A percentile compares a stretch with the other conserved stretches of the same genome.
phyloP scores from a whole-genome alignment of 306 rosid genomes.

The Neltuma alba region DNA sequence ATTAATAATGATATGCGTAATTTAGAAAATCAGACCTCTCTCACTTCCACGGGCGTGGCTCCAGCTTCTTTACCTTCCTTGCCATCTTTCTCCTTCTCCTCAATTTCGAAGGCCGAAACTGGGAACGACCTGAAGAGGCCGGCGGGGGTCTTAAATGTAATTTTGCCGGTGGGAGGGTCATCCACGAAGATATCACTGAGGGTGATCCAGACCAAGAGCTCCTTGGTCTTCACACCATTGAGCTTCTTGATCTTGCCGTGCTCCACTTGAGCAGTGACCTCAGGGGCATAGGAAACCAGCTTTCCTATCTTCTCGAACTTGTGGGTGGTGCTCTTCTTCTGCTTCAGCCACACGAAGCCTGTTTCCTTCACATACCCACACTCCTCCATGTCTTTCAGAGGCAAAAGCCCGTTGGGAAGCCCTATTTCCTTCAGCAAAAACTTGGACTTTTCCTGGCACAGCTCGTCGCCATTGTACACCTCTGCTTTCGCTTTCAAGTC shows the following conservation, averaged over 20 bases:
- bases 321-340: conserved; percentile 69
- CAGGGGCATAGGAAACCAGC: conserved; percentile 64
- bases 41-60: conserved; percentile 38
- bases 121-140: conserved; percentile 82
- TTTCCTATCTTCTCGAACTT: conserved; percentile 80
- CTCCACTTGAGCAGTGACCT: conserved; percentile 78
- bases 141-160: conserved; percentile 62
- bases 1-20: background rate
- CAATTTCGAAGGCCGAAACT: conserved; percentile 58
- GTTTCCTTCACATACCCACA: conserved; percentile 83
- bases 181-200: conserved; percentile 68
- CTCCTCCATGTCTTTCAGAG: conserved; percentile 76
- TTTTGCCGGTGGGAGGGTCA: conserved; percentile 71
- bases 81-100: conserved; percentile 41
- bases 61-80: conserved; percentile 42
- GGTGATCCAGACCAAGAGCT: conserved; percentile 76
- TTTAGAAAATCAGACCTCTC: conserved; percentile 44
- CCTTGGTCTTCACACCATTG: conserved; percentile 91
- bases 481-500: conserved; percentile 71
- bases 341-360: conserved; percentile 93
- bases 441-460: conserved; percentile 68
- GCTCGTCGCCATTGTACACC: conserved; percentile 71
- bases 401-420: conserved; percentile 84
- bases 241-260: conserved; percentile 80
- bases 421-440: conserved; percentile 57